phyloP scores from a whole-genome alignment of 2,329 filamentous ascomycete genomes.

The Clonostachys byssicola region DNA sequence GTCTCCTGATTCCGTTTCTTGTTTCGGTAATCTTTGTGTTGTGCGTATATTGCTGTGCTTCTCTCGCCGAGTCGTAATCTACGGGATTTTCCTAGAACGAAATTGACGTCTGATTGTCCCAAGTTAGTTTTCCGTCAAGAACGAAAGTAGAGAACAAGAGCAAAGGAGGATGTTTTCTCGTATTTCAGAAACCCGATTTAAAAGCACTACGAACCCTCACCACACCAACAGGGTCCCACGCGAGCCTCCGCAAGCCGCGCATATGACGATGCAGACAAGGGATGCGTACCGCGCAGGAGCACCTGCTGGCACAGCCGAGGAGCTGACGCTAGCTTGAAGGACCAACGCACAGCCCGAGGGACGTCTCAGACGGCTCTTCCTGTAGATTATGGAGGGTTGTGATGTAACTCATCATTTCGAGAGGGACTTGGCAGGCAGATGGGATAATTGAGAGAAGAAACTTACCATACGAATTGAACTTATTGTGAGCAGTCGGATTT shows the following conservation, averaged over 20 bases:
- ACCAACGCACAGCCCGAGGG: slow-evolving; percentile 8
- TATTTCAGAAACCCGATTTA: slow-evolving; percentile 39
- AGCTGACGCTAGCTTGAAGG: slow-evolving; percentile 2
- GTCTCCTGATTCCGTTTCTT: too few relatives aligned
- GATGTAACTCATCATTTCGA: slow-evolving; percentile 32
- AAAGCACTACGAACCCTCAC: slow-evolving; percentile 37
- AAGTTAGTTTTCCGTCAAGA: too few relatives aligned
- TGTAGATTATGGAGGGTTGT: slow-evolving; percentile 30
- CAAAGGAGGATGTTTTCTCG: slow-evolving; percentile 15
- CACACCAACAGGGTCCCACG: slow-evolving; percentile 18
- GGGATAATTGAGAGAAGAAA: slow-evolving; percentile 2
- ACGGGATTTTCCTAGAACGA: too few relatives aligned
- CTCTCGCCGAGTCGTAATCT: too few relatives aligned
- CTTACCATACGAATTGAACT: not conserved
- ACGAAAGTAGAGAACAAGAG: not conserved
- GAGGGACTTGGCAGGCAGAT: slow-evolving; percentile 3
- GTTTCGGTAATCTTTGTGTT: too few relatives aligned
- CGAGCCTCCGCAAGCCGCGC: slow-evolving; percentile 12
- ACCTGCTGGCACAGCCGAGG: slow-evolving; percentile 7
- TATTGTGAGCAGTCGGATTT: too few relatives aligned
- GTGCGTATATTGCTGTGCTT: too few relatives aligned
- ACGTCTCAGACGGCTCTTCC: slow-evolving; percentile 44
- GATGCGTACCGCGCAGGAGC: slow-evolving; percentile 6
- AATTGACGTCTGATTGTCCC: too few relatives aligned
- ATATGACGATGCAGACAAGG: slow-evolving; percentile 27